A percentile compares a stretch with the other conserved stretches of the same genome.
These are phyloP conservation scores for Micractinium conductrix DNA, from an alignment of 139 green algal genomes.

Conservation along the genomic window DNA sequence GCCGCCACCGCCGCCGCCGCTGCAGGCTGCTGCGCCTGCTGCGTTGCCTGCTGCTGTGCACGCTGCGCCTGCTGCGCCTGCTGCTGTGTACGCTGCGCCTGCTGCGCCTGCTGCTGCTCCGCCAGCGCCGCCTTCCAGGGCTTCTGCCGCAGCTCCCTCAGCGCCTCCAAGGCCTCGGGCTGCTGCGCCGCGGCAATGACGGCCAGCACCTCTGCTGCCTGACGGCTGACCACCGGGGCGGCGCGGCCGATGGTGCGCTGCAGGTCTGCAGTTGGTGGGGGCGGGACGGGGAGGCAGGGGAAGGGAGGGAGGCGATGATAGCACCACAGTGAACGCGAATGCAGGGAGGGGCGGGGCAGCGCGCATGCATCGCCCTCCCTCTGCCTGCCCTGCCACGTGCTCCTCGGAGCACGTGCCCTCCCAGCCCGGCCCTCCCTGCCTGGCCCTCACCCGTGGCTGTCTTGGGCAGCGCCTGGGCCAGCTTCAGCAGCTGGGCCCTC, in stretches of 20 bases:
- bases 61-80: background rate
- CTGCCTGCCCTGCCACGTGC: too few relatives aligned
- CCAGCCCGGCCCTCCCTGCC: too few relatives aligned
- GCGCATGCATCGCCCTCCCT: too few relatives aligned
- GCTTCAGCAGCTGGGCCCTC: conserved; percentile 69
- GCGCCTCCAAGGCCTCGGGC: background rate
- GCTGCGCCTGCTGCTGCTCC: background rate
- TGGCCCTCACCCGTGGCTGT: background rate
- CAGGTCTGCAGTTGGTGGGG: background rate
- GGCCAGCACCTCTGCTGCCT: conserved; percentile 10
- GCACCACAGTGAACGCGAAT: background rate
- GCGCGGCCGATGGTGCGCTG: background rate
- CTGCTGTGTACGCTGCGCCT: background rate
- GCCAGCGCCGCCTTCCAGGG: conserved; percentile 1
- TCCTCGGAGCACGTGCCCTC: too few relatives aligned
- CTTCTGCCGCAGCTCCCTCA: conserved; percentile 19
- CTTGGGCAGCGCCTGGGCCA: conserved; percentile 54
- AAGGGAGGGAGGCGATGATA: background rate
- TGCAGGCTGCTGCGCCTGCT: background rate
- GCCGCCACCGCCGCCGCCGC: background rate
- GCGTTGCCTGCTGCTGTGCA: background rate
- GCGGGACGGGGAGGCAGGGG: background rate
- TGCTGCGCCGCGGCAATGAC: background rate
- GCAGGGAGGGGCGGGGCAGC: background rate
- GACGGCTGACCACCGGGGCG: conserved; percentile 1